phyloP scores from a whole-genome alignment of 805 yeast species.

The Torulaspora indica region DNA sequence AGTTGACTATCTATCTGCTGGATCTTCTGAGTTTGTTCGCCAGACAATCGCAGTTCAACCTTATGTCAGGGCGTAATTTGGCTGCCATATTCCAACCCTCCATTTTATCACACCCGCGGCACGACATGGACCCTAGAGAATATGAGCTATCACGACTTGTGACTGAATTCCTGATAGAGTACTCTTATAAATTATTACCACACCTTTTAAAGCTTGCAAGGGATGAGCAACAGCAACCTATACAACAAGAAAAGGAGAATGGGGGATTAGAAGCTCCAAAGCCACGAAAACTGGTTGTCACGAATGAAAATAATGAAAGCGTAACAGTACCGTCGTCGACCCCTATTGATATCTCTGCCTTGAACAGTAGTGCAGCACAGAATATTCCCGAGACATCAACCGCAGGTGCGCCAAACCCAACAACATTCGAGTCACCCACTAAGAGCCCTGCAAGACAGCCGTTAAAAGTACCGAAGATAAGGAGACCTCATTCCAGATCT shows the following conservation, averaged over 20 bases:
- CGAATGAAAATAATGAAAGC: conserved; percentile 12
- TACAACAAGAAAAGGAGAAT: neutral
- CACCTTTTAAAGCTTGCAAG: conserved; percentile 39
- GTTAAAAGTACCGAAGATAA: conserved; percentile 14
- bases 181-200: conserved; percentile 73
- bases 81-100: conserved; percentile 98
- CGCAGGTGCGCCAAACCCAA: neutral
- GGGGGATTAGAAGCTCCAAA: conserved; percentile 7
- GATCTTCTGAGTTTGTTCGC: conserved; percentile 85
- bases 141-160: conserved; percentile 82
- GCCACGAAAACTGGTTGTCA: conserved; percentile 12
- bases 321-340: conserved; percentile 5
- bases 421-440: conserved; percentile 6
- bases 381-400: neutral
- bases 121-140: conserved; percentile 89
- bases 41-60: conserved; percentile 65
- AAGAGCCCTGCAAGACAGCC: conserved; percentile 5
- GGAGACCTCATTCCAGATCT: conserved; percentile 34
- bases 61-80: conserved; percentile 88
- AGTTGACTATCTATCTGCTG: conserved; percentile 75
- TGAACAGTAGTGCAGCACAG: neutral
- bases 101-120: conserved; percentile 85
- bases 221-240: conserved; percentile 19
- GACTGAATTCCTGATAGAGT: conserved; percentile 82
- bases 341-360: conserved; percentile 11